Base-by-base conservation (phyloP, 2,329 filamentous ascomycete genomes). In the Samsoniella hepiali region DNA sequence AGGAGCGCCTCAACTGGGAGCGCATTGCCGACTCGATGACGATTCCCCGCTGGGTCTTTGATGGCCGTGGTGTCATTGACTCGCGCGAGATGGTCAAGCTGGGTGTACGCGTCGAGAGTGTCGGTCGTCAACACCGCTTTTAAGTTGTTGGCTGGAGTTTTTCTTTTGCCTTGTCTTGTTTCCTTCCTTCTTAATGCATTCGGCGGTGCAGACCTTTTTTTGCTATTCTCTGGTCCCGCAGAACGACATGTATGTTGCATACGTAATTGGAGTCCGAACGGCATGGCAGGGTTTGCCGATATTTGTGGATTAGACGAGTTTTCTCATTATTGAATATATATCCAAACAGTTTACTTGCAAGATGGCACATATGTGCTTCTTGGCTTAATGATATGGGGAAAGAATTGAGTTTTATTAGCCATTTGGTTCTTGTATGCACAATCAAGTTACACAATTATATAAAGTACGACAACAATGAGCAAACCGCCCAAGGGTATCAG, bases 31-130 rank as follows among this genome's bases (percentile, higher is more conserved):
- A 76, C 59, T 71, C 73, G 66, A 84, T 85, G 81, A 76, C 75
- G 56, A 79, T 81, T 73, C 82, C 83, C 11, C 80, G 78, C 63
- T 84, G 81, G 81, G 74, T 85, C 32, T 85, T 85, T 72, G 82
- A 85, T 64, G 83, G 83, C n/a, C 80, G 81, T 62, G 81, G 82
- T 45, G 78, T 84, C 36, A 78, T 85, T 54, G 80, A 85, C 67
- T 76, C 76, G 22, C 72, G 73, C 29, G 75, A 78, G 67, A 79
- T 84, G 76, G 74, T 75, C 45, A 78, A 78, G 73, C 72, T 84
- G n/a, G 82, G 80, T 15, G 76, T 85, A 57, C 74, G 77, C 22
- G 80, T 84, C 10, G 81, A 84, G 75, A 82, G 79, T 65, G 78
- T 85, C 40, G 83, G 83, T 27, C 77, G 79, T 29, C 79, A 79